Evolutionary conservation across 768 basidiomycete species (phyloP).

Genomic region (Kwoniella sp.): DNA sequence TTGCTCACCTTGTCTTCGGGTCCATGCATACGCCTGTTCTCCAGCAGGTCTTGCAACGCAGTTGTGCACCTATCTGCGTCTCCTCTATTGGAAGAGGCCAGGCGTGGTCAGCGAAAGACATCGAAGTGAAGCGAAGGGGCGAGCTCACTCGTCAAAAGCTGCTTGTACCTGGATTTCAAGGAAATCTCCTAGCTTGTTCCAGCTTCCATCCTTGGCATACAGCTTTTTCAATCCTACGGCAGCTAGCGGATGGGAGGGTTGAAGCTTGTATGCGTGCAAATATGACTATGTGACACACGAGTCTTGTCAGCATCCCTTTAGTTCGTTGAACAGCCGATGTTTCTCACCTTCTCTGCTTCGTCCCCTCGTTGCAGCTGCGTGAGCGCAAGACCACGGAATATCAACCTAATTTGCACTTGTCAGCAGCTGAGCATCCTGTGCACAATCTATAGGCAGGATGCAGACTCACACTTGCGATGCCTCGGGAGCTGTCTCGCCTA

Average conservation of each 20-base stretch:
- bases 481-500: constrained; percentile 34
- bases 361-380: constrained; percentile 72
- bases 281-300: constrained; percentile 63
- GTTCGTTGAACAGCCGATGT: too few species aligned
- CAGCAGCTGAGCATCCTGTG: not conserved
- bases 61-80: constrained; percentile 81
- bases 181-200: constrained; percentile 32
- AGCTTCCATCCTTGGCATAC: constrained; percentile 42
- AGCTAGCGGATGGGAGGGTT: constrained; percentile 71
- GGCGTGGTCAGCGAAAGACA: too few species aligned
- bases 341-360: constrained; percentile 82
- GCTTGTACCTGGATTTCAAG: constrained; percentile 65
- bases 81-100: constrained; percentile 59
- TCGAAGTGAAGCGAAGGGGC: too few species aligned
- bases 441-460: not conserved
- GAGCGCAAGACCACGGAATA: constrained; percentile 79
- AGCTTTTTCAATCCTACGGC: constrained; percentile 55
- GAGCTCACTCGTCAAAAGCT: constrained; percentile 64
- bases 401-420: constrained; percentile 62
- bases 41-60: constrained; percentile 73
- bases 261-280: constrained; percentile 70
- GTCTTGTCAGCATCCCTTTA: not conserved
- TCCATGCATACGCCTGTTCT: constrained; percentile 65
- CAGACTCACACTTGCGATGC: constrained; percentile 41
- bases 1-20: constrained; percentile 63